Percentiles rank a stretch among this genome's conserved stretches.
Evolutionary conservation across 2,329 filamentous ascomycete genomes (phyloP).

Genomic region (Teratosphaeria pseudoeucalypti): DNA sequence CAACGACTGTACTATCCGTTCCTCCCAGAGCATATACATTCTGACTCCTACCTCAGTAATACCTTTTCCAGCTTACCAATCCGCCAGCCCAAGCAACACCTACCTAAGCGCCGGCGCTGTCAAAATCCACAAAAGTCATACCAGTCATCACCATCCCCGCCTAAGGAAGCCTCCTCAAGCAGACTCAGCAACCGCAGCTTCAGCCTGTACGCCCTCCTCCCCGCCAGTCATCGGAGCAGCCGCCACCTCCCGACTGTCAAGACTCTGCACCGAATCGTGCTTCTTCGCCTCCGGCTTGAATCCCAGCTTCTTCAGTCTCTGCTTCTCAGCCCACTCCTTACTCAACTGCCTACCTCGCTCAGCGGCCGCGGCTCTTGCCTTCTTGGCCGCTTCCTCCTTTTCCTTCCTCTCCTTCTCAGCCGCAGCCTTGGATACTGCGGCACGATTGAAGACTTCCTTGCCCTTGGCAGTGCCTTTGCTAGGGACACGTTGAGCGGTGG

Average conservation of each 20-base stretch:
- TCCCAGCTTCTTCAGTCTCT: slow-evolving; percentile 27
- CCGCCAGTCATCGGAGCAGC: neutral
- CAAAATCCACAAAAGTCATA: neutral
- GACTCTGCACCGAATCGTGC: slow-evolving; percentile 1
- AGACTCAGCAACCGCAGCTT: neutral
- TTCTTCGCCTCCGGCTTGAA: slow-evolving; percentile 2
- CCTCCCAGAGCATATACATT: neutral
- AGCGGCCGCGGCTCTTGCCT: slow-evolving; percentile 36
- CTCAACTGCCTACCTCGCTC: slow-evolving; percentile 35
- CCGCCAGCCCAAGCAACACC: neutral
- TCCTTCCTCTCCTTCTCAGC: slow-evolving; percentile 32
- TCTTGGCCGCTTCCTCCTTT: slow-evolving; percentile 40
- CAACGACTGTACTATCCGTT: neutral
- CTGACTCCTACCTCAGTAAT: neutral
- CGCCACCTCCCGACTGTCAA: neutral
- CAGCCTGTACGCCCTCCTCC: neutral
- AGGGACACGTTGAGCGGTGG: slow-evolving; percentile 4
- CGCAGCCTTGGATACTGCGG: slow-evolving; percentile 31
- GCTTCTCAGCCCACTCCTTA: slow-evolving; percentile 41
- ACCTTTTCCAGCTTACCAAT: neutral
- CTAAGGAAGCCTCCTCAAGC: neutral
- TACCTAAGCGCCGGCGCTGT: neutral
- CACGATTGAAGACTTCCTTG: slow-evolving; percentile 37
- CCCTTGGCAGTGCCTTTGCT: slow-evolving; percentile 29
- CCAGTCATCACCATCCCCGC: neutral